Conservation (phyloP, 2,329 filamentous ascomycete species). For the Colletotrichum coccodes region DNA sequence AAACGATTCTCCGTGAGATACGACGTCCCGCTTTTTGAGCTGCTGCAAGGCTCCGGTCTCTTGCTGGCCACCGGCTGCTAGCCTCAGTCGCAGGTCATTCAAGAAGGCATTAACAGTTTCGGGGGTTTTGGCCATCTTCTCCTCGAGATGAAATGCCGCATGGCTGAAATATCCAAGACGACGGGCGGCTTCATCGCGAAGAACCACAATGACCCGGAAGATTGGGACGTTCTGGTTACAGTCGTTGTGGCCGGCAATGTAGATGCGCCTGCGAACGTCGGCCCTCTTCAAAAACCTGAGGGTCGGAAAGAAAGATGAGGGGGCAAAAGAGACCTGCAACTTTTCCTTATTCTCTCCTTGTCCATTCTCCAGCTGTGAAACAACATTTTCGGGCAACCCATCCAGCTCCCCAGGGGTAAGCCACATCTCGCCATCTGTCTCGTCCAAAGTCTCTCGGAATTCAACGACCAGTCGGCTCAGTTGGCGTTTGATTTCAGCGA, state of each 20-base stretch:
- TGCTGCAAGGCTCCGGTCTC: not conserved
- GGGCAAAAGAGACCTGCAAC: not conserved
- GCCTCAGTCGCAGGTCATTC: not conserved
- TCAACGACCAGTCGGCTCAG: not conserved
- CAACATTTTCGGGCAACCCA: not conserved
- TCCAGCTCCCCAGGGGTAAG: not conserved
- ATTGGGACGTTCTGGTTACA: conserved; percentile 39
- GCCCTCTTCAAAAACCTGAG: not conserved
- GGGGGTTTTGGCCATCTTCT: conserved; percentile 68
- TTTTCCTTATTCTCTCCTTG: not conserved
- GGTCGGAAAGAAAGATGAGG: not conserved
- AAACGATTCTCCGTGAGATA: not conserved
- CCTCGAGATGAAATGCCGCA: conserved; percentile 64
- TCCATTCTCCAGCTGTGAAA: not conserved
- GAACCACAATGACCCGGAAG: conserved; percentile 63
- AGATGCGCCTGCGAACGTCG: not conserved
- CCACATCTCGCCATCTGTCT: not conserved
- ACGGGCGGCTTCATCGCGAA: conserved; percentile 65
- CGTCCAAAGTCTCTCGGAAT: not conserved
- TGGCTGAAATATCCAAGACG: conserved; percentile 67
- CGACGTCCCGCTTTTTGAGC: conserved; percentile 31
- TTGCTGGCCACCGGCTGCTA: not conserved
- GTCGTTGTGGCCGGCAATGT: not conserved
- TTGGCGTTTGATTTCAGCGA: not conserved
- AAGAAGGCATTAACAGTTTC: conserved; percentile 62